Base-by-base conservation (phyloP, 192 early-diverging fungal genomes). In the Coemansia sp. region DNA sequence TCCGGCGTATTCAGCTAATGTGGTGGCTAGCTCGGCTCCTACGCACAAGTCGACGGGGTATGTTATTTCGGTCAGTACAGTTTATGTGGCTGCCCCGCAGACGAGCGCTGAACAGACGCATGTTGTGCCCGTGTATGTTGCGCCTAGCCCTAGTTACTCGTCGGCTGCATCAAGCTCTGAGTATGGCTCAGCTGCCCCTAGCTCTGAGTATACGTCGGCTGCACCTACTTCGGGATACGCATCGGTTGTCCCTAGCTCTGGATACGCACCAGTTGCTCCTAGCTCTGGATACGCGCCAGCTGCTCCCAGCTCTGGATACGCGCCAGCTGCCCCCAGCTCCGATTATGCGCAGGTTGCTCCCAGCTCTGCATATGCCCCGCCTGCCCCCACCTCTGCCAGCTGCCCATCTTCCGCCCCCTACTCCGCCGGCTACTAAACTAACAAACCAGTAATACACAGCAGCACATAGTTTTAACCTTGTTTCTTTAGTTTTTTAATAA, bases 31-130 rank as follows among this genome's bases (percentile, higher is more conserved):
- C 38, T 57, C 56, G 21, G 67, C 61, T 4, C 50, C 60, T n/a
- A 49, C 45, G n/a, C 63, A 63, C 49, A 60, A 64, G 60, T 53
- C 62, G 4, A 75, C 66, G 0, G 29, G 23, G 25, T 69, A 59
- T 6, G 67, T 75, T 21, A 58, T 41, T 6, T 69, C 67, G 2
- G 62, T 67, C 53, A 75, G 67, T 60, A 75, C 67, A n/a, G 60
- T 75, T 5, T 69, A 75, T 19, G 62, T 25, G 10, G 21, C 61
- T 4, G 14, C 53, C 1, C 27, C 27, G 24, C 14, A 21, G 22
- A 24, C 12, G 23, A 58, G 60, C 14, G 65, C 41, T 55, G 27
- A 21, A 24, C 19, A 21, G 21, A 55, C 53, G 12, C 27, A 55
- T 55, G 53, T 55, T 19, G 53, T 25, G 22, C 53, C 53, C 27